Conservation (phyloP, 345 rosid genomes). For the Lepidium aucheri region DNA sequence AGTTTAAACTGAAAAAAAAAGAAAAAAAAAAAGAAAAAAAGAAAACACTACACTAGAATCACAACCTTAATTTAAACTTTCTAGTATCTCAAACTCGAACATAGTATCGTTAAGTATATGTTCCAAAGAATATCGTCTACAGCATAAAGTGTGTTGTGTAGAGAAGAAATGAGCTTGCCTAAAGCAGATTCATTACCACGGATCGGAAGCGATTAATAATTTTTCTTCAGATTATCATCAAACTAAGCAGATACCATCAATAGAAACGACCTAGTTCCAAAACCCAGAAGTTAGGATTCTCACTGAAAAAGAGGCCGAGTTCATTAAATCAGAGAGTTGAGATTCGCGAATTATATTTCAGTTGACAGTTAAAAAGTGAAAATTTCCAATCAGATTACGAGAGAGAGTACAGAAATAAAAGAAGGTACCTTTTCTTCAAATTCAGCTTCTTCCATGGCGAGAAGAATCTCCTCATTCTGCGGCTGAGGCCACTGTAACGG, state of each 20-base stretch:
- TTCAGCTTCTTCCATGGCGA: constrained; percentile 83
- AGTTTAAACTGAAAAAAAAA: neutral
- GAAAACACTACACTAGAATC: neutral
- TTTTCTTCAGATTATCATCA: neutral
- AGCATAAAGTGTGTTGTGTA: neutral
- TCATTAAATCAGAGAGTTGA: neutral
- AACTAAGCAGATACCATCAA: neutral
- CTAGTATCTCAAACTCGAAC: neutral
- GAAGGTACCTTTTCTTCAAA: constrained; percentile 60
- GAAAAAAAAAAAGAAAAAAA: too few relatives aligned
- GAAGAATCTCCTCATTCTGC: constrained; percentile 69
- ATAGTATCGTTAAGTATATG: neutral
- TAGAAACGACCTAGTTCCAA: neutral
- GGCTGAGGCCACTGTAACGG: constrained; percentile 74
- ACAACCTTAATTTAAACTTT: neutral
- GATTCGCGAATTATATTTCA: neutral
- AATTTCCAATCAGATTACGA: neutral
- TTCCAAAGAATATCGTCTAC: too few relatives aligned
- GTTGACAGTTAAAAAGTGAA: neutral
- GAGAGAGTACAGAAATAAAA: neutral
- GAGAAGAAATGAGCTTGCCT: neutral
- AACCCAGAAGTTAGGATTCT: neutral
- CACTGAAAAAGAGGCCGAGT: neutral
- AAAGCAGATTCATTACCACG: neutral
- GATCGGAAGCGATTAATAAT: neutral